Conservation (phyloP, 345 rosid species). For the Physaria fendleri region DNA sequence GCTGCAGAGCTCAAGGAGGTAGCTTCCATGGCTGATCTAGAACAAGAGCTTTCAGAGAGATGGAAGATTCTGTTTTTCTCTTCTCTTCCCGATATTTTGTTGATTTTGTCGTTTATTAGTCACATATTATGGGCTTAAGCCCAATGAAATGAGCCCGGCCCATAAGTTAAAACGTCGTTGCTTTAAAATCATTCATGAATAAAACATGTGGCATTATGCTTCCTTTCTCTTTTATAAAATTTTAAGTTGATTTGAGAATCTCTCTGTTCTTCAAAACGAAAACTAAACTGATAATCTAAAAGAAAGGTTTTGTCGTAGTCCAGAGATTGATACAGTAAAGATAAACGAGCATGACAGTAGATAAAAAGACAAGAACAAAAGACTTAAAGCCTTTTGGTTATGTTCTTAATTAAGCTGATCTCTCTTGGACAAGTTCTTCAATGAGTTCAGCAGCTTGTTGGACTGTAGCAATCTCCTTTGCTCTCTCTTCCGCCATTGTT, state of each 20-base stretch:
- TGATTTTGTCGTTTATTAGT: too few relatives aligned
- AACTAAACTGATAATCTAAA: conserved; percentile 2
- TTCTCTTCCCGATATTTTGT: too few relatives aligned
- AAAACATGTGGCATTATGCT: too few relatives aligned
- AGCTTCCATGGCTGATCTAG: conserved; percentile 49
- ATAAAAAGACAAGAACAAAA: neutral
- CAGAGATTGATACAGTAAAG: neutral
- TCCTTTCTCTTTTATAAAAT: neutral
- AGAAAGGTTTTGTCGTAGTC: neutral
- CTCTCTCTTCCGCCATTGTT: conserved; percentile 58
- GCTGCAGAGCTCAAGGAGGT: conserved; percentile 44
- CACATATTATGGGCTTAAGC: too few relatives aligned
- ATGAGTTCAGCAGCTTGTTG: conserved; percentile 65
- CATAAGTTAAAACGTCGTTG: too few relatives aligned
- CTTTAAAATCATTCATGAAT: too few relatives aligned
- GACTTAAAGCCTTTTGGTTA: neutral
- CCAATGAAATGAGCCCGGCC: too few relatives aligned
- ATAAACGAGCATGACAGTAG: neutral
- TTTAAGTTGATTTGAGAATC: neutral
- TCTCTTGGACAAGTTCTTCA: conserved; percentile 41
- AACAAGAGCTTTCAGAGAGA: conserved; percentile 2
- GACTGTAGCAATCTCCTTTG: conserved; percentile 51
- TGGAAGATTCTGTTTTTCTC: too few relatives aligned
- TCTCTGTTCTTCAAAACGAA: neutral
- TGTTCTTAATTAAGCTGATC: neutral